These are phyloP conservation scores for Stylonectria norvegica DNA, from an alignment of 2,329 filamentous ascomycete genomes.

Conservation along the genomic window DNA sequence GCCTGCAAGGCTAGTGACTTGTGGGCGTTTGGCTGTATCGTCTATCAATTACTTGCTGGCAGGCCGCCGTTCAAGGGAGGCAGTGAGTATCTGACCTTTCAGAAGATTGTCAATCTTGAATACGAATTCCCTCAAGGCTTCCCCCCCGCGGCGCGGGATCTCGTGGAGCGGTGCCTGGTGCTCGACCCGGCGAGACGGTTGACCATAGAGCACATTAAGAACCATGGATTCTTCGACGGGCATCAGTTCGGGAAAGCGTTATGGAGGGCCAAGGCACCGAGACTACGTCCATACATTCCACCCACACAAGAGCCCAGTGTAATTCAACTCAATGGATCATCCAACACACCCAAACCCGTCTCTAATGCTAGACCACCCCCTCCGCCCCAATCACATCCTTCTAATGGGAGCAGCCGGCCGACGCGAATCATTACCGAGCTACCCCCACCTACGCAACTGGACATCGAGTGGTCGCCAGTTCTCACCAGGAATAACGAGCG, in stretches of 20 bases:
- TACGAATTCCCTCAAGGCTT: slow-evolving; percentile 92
- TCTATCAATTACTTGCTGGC: slow-evolving; percentile 95
- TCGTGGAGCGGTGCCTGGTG: slow-evolving; percentile 87
- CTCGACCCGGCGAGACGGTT: slow-evolving; percentile 80
- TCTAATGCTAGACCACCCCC: slow-evolving; percentile 30
- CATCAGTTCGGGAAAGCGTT: slow-evolving; percentile 77
- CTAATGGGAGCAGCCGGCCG: slow-evolving; percentile 56
- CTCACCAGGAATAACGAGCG: slow-evolving; percentile 87
- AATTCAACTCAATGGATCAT: slow-evolving; percentile 66
- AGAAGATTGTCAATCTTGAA: slow-evolving; percentile 93
- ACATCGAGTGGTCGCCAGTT: slow-evolving; percentile 98
- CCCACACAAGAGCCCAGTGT: slow-evolving; percentile 69
- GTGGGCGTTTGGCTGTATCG: slow-evolving; percentile 97
- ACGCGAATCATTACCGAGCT: slow-evolving; percentile 88
- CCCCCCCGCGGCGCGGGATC: slow-evolving; percentile 77
- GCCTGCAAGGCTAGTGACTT: slow-evolving; percentile 97
- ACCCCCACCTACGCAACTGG: slow-evolving; percentile 91
- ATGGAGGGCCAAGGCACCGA: slow-evolving; percentile 87
- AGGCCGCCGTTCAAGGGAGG: slow-evolving; percentile 92
- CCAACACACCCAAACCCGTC: slow-evolving; percentile 27
- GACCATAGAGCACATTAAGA: slow-evolving; percentile 94
- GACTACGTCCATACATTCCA: slow-evolving; percentile 78
- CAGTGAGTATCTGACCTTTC: slow-evolving; percentile 96
- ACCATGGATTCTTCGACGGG: slow-evolving; percentile 91
- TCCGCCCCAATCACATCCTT: slow-evolving; percentile 35